Percentiles rank a stretch among this genome's conserved stretches.
Evolutionary conservation across 345 rosid genomes (phyloP).

Genomic region (Eucalyptus polyanthemos): DNA sequence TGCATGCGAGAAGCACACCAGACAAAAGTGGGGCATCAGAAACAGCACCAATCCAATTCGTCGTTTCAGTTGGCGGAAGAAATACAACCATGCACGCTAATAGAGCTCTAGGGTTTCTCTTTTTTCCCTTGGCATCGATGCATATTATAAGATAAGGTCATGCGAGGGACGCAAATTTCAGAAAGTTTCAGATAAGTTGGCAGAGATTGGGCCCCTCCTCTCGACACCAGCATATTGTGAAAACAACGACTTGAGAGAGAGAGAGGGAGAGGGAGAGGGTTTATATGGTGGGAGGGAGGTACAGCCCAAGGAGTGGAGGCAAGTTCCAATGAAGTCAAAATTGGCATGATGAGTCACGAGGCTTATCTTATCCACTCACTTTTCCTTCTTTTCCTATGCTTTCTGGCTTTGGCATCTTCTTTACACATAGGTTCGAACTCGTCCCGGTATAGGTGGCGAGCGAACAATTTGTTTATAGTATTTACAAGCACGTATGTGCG

Average conservation of each 20-base stretch:
- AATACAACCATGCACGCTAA: neutral
- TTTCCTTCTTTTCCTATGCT: neutral
- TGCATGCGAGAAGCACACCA: neutral
- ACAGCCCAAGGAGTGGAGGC: neutral
- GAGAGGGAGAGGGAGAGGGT: neutral
- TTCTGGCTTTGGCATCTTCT: slow-evolving; percentile 10
- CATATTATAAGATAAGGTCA: neutral
- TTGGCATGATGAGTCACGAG: slow-evolving; percentile 19
- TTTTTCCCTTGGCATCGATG: neutral
- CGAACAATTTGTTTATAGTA: neutral
- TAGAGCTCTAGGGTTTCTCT: neutral
- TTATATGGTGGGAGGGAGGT: neutral
- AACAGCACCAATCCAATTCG: neutral
- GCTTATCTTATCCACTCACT: slow-evolving; percentile 27
- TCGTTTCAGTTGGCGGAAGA: neutral
- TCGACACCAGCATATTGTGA: neutral
- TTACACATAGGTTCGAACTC: slow-evolving; percentile 3
- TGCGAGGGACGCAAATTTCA: neutral
- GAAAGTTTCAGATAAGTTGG: neutral
- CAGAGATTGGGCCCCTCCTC: neutral
- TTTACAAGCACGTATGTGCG: neutral
- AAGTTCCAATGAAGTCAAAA: neutral
- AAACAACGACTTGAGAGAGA: neutral
- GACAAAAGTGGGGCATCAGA: neutral
- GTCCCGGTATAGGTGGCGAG: neutral